Conservation (phyloP, 805 yeast species). For the Sugiyamaella lignohabitans region DNA sequence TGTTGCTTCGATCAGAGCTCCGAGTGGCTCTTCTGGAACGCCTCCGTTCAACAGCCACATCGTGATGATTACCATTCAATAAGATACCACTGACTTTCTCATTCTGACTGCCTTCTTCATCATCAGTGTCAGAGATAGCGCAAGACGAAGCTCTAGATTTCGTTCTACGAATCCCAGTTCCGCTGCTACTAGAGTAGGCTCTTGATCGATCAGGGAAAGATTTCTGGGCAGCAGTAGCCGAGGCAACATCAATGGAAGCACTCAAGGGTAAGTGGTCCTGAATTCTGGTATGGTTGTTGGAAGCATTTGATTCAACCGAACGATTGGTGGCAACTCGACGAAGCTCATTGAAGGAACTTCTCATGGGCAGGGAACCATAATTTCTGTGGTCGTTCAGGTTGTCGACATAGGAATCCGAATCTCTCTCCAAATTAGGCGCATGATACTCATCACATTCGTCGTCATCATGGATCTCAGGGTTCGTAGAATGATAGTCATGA, state of each 20-base stretch:
- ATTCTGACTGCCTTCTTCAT: conserved; percentile 1
- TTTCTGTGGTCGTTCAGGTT: conserved; percentile 43
- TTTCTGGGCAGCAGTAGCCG: conserved; percentile 9
- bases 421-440: neutral
- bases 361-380: conserved; percentile 38
- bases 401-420: neutral
- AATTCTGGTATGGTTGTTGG: conserved; percentile 9
- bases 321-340: conserved; percentile 13
- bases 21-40: conserved; percentile 20
- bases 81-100: conserved; percentile 14
- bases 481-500: neutral
- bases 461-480: neutral
- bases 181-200: neutral
- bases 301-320: conserved; percentile 12
- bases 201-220: conserved; percentile 5
- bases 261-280: conserved; percentile 7
- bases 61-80: conserved; percentile 12
- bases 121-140: conserved; percentile 14
- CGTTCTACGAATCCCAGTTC: conserved; percentile 1
- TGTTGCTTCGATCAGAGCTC: conserved; percentile 46
- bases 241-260: conserved; percentile 21
- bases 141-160: conserved; percentile 16
- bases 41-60: conserved; percentile 7
- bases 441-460: neutral
- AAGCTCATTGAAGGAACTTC: conserved; percentile 23